Base-by-base conservation (phyloP, 2,329 filamentous ascomycete genomes). In the Sclerotinia nivalis region DNA sequence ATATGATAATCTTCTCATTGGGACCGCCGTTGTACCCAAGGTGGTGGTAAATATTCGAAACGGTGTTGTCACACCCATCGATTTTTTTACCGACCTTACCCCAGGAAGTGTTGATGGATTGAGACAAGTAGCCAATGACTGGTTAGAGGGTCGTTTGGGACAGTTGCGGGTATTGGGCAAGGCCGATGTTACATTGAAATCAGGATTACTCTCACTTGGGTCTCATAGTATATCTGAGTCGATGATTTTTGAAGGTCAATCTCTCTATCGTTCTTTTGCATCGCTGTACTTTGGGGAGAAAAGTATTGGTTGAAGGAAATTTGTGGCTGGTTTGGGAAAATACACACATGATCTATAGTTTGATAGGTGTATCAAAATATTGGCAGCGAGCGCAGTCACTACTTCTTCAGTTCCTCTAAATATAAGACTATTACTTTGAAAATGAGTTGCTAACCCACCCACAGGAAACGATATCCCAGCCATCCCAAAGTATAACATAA, bases 401-500 rank as follows among this genome's bases (percentile, higher is more conserved):
- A 61, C 22, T 66, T 65, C 31, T 13, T 55, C 37, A 28, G 45
- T 43, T n/a, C 13, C n/a, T 34, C 34, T 40, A 20, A 40, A 54
- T 52, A 47, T 52, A 52, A 50, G 40, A 15, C 4, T 52, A 40
- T 50, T 25, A 40, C 49, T 13, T 47, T 22, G 22, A 65, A 70
- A 52, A 71, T 13, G 15, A 64, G 43, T 69, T 31, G 73, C 76
- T 77, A 75, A 78, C 67, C 45, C 60, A 54, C 45, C 67, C 59
- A 37, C 69, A 91, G 89, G 86, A 78, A 84, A 85, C 75, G 83
- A 94, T 75, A 86, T 97, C 74, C 95, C 95, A 69, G 81, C 85
- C 62, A 84, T 97, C 69, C 96, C 96, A 56, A 83, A 89, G 69
- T 93, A 97, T 82, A 91, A 93, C 76, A 91, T 99, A 76, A 89